Evolutionary conservation across 805 yeast genomes (phyloP).

Genomic region (Ogataea paraovalis): DNA sequence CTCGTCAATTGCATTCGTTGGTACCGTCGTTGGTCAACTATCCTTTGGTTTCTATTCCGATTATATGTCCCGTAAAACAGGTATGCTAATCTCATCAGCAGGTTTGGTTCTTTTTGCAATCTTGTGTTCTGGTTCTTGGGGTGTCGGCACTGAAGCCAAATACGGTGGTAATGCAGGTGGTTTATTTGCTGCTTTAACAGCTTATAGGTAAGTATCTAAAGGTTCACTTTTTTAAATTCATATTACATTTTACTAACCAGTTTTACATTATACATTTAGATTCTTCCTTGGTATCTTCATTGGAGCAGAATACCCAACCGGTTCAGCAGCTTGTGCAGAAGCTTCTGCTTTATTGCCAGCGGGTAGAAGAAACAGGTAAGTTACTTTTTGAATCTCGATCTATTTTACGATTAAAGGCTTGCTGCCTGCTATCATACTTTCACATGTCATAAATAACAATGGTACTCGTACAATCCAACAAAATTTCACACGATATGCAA

Average conservation of each 20-base stretch:
- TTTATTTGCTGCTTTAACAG: conserved; percentile 77
- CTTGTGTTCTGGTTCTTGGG: conserved; percentile 85
- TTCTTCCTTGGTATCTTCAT: conserved; percentile 87
- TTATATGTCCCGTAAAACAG: conserved; percentile 71
- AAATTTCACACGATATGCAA: too few relatives aligned
- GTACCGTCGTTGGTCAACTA: conserved; percentile 85
- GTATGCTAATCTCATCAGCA: conserved; percentile 75
- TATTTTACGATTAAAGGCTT: too few relatives aligned
- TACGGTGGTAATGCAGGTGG: conserved; percentile 58
- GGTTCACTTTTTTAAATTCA: too few relatives aligned
- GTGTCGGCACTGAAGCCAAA: conserved; percentile 42
- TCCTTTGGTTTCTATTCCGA: conserved; percentile 79
- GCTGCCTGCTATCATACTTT: too few relatives aligned
- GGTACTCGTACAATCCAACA: too few relatives aligned
- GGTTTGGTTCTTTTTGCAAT: conserved; percentile 76
- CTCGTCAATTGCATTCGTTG: conserved; percentile 85
- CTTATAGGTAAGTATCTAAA: conserved; percentile 35
- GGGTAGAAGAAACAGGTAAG: conserved; percentile 62
- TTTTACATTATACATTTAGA: conserved; percentile 32
- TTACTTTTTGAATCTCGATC: conserved; percentile 6
- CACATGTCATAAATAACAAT: too few relatives aligned
- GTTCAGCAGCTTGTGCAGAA: conserved; percentile 91
- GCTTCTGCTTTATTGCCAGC: conserved; percentile 73
- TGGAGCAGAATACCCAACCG: conserved; percentile 94
- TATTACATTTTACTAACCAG: background rate